Conservation (phyloP, 768 basidiomycete species). For the Suillus paluster region DNA sequence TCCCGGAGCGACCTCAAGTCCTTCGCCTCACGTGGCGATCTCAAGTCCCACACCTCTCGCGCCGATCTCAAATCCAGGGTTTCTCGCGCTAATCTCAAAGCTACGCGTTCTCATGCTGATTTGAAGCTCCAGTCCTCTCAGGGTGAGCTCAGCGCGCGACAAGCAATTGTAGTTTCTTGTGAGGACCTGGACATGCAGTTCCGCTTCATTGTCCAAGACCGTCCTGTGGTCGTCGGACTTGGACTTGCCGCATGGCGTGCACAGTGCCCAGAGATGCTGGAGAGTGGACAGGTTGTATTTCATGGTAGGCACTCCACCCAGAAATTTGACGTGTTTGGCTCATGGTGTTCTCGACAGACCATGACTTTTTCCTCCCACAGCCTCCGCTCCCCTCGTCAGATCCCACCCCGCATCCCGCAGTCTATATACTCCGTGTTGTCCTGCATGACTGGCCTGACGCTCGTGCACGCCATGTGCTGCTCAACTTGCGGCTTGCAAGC, state of each 20-base stretch:
- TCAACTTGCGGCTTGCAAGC: slow-evolving; percentile 46
- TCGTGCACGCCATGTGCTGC: slow-evolving; percentile 49
- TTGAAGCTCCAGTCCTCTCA: background rate
- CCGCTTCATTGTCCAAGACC: slow-evolving; percentile 61
- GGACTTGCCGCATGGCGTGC: slow-evolving; percentile 61
- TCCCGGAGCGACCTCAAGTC: background rate
- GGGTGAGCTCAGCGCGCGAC: background rate
- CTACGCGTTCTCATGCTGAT: background rate
- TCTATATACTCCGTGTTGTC: slow-evolving; percentile 73
- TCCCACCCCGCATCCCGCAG: slow-evolving; percentile 48
- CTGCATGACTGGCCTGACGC: slow-evolving; percentile 82
- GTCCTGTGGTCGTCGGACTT: slow-evolving; percentile 55
- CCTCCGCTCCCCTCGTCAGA: slow-evolving; percentile 35
- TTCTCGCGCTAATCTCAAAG: background rate
- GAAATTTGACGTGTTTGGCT: background rate
- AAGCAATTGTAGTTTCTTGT: background rate
- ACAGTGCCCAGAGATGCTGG: slow-evolving; percentile 61
- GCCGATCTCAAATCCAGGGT: background rate
- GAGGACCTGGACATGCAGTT: slow-evolving; percentile 40
- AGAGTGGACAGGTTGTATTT: slow-evolving; percentile 55
- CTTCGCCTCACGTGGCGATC: slow-evolving; percentile 3
- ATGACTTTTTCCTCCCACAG: slow-evolving; percentile 79
- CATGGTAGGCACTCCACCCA: slow-evolving; percentile 42
- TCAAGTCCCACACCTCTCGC: background rate
- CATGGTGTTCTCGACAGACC: slow-evolving; percentile 41